Percentiles rank a stretch among this genome's conserved stretches.
Evolutionary conservation across 805 yeast genomes (phyloP).

Genomic region (Isabelozyma rhagii): DNA sequence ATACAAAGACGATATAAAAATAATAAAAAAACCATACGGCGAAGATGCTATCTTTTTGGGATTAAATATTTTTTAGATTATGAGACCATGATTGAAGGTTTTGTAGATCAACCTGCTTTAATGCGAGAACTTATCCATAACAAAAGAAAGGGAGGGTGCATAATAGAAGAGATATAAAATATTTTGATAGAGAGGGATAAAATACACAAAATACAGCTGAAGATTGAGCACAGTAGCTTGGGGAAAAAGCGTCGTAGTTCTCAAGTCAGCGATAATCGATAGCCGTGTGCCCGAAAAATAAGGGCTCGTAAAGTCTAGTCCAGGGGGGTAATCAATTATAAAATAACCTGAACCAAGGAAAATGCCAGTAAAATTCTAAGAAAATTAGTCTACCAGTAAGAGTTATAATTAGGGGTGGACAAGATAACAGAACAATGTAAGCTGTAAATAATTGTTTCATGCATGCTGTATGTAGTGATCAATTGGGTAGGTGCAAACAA

Average conservation of each 20-base stretch:
- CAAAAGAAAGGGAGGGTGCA: neutral
- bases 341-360: neutral
- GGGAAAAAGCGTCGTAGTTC: no score
- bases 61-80: neutral
- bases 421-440: neutral
- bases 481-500: neutral
- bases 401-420: neutral
- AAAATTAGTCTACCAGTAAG: neutral
- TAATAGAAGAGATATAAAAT: neutral
- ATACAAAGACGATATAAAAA: no score
- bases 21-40: neutral
- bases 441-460: neutral
- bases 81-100: neutral
- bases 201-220: neutral
- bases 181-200: neutral
- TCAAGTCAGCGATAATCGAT: no score
- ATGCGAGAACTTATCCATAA: neutral
- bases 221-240: no score
- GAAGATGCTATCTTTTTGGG: neutral
- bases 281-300: no score
- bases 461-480: neutral
- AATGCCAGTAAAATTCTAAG: neutral
- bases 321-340: no score
- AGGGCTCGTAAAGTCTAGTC: no score
- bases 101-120: no score